Evolutionary conservation across 208 protist species (phyloP).

Genomic region (Leishmania tropica): DNA sequence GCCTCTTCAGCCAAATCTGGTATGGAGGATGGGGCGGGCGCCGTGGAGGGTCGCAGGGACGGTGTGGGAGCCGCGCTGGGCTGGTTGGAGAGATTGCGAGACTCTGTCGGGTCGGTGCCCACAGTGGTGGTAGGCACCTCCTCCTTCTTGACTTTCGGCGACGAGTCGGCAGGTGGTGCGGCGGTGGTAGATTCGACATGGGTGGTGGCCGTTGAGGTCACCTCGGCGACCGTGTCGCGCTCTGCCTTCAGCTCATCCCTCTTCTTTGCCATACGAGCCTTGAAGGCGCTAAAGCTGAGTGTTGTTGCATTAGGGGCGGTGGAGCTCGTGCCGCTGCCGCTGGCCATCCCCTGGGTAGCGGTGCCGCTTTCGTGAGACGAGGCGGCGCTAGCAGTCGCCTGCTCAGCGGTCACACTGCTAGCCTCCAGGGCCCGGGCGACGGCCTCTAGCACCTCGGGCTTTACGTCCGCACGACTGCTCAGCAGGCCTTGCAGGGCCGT

Average conservation of each 20-base stretch:
- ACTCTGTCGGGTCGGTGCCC: conserved; percentile 21
- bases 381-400: not conserved
- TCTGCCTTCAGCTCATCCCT: conserved; percentile 56
- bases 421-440: conserved; percentile 10
- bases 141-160: not conserved
- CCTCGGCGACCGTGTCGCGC: conserved; percentile 21
- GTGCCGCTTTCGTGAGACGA: not conserved
- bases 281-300: conserved; percentile 59
- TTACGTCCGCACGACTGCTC: conserved; percentile 12
- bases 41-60: conserved; percentile 18
- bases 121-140: conserved; percentile 8
- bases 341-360: not conserved
- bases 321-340: conserved; percentile 1
- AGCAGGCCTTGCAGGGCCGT: conserved; percentile 27
- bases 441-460: conserved; percentile 17
- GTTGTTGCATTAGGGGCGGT: not conserved
- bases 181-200: not conserved
- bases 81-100: conserved; percentile 23
- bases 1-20: conserved; percentile 11
- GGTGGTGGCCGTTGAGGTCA: conserved; percentile 23
- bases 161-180: not conserved
- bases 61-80: conserved; percentile 24
- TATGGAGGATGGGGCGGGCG: conserved; percentile 9
- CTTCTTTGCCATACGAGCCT: conserved; percentile 60
- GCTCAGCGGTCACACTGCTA: not conserved